A percentile compares a stretch with the other conserved stretches of the same genome.
These are phyloP conservation scores for Pachyrhizus erosus DNA, from an alignment of 306 rosid genomes.

Conservation along the genomic window DNA sequence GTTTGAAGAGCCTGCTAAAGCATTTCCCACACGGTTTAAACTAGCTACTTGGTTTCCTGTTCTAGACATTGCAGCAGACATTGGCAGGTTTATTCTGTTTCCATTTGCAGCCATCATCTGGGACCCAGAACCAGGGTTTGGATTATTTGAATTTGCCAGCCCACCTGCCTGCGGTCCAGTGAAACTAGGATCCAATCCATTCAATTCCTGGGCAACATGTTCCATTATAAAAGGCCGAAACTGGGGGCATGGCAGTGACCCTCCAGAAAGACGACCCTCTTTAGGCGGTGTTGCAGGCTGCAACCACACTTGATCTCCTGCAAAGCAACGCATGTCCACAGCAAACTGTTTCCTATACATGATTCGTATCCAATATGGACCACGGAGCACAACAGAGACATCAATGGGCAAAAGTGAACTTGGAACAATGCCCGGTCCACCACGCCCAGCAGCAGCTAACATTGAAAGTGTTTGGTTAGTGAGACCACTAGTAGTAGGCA, in stretches of 20 bases:
- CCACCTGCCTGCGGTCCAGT: slow-evolving; percentile 80
- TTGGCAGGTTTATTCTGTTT: slow-evolving; percentile 70
- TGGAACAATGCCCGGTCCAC: slow-evolving; percentile 98
- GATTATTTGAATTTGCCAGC: slow-evolving; percentile 68
- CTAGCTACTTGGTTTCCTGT: slow-evolving; percentile 77
- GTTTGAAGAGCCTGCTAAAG: slow-evolving; percentile 78
- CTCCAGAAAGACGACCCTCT: slow-evolving; percentile 87
- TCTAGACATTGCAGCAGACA: slow-evolving; percentile 82
- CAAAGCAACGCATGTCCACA: slow-evolving; percentile 99
- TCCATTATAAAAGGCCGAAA: slow-evolving; percentile 99
- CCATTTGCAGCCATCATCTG: slow-evolving; percentile 78
- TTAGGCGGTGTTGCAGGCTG: slow-evolving; percentile 99
- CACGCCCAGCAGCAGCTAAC: slow-evolving; percentile 93
- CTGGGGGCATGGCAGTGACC: slow-evolving; percentile 97
- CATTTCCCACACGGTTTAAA: slow-evolving; percentile 82
- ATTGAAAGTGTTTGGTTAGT: slow-evolving; percentile 75
- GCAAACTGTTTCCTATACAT: slow-evolving; percentile 94
- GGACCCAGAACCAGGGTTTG: slow-evolving; percentile 67
- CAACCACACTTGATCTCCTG: slow-evolving; percentile 99
- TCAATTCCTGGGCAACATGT: slow-evolving; percentile 98
- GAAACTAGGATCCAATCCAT: slow-evolving; percentile 87
- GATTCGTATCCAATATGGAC: slow-evolving; percentile 97
- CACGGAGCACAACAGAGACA: slow-evolving; percentile 98
- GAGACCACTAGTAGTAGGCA: slow-evolving; percentile 60
- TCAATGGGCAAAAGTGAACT: slow-evolving; percentile 97